Evolutionary conservation across 441 rosid species (phyloP), one percentile per base, ranked within the genome.

Genomic region (Jatropha podagrica): DNA sequence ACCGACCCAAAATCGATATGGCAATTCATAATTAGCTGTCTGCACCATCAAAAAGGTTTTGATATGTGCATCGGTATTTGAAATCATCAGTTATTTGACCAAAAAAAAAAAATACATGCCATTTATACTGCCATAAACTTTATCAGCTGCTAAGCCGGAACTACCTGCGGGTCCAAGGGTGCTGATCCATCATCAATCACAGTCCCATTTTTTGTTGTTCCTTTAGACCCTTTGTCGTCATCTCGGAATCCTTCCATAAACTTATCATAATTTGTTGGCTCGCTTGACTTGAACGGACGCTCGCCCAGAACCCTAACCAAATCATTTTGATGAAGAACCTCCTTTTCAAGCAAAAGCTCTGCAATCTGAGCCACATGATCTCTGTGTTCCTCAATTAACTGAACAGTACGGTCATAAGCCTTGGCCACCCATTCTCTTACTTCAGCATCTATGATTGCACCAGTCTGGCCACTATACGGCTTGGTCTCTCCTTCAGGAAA

Each of bases 311-410:
- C 86, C 6, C 71, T 76, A 42, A 83, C 81, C 81, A 86, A 76
- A 71, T 89, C 93, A 3, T 86, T 88, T 80, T 86, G 95, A 83
- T 86, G 92, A 46, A 91, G 81, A 38, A 89, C 89, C 71, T 89
- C 92, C 83, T 88, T 89, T 76, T 89, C 86, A 1, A 91, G 88
- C 73, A 91, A 75, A 65, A 86, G 81, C 78, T 86, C 90, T 15
- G 93, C 92, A 46, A 91, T 73, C 78, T 82, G 76, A 27, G 90
- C 90, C 64, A 88, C 90, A 2, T 73, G 85, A 75, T 88, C 88
- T 66, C 78, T 91, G 85, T 89, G 95, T 73, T 85, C 84, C 67
- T 85, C 88, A 71, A 91, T 80, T 80, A 89, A 41, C 77, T 85
- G 78, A 18, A 88, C 63, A 0, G 93, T 89, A 11, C 70, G 79